A percentile compares a stretch with the other conserved stretches of the same genome.
Conservation (phyloP, 305 asterid genomes). For the Ajuga reptans region DNA sequence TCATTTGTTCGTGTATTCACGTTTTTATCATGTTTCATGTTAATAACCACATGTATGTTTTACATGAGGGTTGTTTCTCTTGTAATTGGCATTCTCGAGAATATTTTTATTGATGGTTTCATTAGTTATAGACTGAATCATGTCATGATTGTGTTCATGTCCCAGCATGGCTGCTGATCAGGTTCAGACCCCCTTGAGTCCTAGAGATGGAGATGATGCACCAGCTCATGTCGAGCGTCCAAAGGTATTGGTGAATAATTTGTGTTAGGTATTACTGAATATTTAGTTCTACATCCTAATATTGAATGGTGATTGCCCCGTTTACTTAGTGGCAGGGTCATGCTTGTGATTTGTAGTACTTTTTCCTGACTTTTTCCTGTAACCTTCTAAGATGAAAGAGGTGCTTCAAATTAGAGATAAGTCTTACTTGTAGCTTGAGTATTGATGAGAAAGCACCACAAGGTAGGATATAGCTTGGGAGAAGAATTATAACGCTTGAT, state of each 20-base stretch:
- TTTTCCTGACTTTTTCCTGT: slow-evolving; percentile 1
- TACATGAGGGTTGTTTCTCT: background rate
- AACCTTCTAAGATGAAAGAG: background rate
- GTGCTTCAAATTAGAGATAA: slow-evolving; percentile 9
- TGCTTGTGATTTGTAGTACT: background rate
- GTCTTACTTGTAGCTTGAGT: background rate
- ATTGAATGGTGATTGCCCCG: slow-evolving; percentile 8
- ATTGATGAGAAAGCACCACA: background rate
- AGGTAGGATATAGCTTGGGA: slow-evolving; percentile 11
- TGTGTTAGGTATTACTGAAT: slow-evolving; percentile 15
- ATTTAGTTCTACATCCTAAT: background rate
- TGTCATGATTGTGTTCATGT: slow-evolving; percentile 29
- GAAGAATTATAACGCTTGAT: background rate
- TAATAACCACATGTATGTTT: background rate
- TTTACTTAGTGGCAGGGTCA: slow-evolving; percentile 11
- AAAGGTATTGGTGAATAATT: slow-evolving; percentile 42
- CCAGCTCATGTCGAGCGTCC: slow-evolving; percentile 51
- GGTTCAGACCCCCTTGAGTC: slow-evolving; percentile 72
- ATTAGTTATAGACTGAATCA: slow-evolving; percentile 15
- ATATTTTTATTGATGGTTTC: background rate
- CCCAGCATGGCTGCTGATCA: slow-evolving; percentile 93
- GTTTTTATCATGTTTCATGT: background rate
- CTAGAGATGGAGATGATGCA: slow-evolving; percentile 77
- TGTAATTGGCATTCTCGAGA: slow-evolving; percentile 6
- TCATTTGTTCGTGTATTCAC: background rate